phyloP scores from a whole-genome alignment of 345 rosid genomes.

The Theobroma cacao region DNA sequence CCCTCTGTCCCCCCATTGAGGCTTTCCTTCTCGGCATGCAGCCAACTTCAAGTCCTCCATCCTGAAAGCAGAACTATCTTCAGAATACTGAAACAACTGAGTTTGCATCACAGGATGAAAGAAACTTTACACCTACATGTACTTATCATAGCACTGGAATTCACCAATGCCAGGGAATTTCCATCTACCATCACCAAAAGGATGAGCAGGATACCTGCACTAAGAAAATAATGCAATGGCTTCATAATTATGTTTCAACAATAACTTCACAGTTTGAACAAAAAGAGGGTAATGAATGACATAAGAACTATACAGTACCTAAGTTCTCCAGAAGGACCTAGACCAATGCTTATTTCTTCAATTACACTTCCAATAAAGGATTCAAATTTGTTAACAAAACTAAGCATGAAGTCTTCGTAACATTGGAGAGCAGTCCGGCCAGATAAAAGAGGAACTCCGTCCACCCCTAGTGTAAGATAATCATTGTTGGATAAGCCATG shows the following conservation, averaged over 20 bases:
- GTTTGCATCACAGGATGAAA: not conserved
- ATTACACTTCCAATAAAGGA: constrained; percentile 48
- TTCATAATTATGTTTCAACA: constrained; percentile 14
- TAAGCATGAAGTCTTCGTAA: constrained; percentile 60
- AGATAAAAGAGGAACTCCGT: constrained; percentile 51
- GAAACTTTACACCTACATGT: constrained; percentile 43
- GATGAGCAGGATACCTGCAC: constrained; percentile 70
- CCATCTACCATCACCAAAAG: constrained; percentile 66
- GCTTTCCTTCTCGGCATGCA: constrained; percentile 60
- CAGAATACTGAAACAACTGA: constrained; percentile 7
- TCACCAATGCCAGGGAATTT: constrained; percentile 73
- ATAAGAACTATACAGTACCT: constrained; percentile 34
- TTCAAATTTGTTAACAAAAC: constrained; percentile 51
- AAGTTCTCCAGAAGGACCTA: constrained; percentile 70
- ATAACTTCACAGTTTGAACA: not conserved
- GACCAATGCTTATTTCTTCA: constrained; percentile 69
- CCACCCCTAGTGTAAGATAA: constrained; percentile 72
- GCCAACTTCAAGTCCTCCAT: constrained; percentile 66
- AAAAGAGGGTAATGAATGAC: not conserved
- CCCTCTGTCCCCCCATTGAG: constrained; percentile 59
- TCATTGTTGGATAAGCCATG: constrained; percentile 54
- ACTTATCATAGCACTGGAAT: constrained; percentile 74
- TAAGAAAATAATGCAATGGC: constrained; percentile 18
- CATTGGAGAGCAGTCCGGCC: constrained; percentile 71
- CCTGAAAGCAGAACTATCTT: constrained; percentile 36